Evolutionary conservation across 2,329 filamentous ascomycete genomes (phyloP).

Genomic region (Madurella fahalii): DNA sequence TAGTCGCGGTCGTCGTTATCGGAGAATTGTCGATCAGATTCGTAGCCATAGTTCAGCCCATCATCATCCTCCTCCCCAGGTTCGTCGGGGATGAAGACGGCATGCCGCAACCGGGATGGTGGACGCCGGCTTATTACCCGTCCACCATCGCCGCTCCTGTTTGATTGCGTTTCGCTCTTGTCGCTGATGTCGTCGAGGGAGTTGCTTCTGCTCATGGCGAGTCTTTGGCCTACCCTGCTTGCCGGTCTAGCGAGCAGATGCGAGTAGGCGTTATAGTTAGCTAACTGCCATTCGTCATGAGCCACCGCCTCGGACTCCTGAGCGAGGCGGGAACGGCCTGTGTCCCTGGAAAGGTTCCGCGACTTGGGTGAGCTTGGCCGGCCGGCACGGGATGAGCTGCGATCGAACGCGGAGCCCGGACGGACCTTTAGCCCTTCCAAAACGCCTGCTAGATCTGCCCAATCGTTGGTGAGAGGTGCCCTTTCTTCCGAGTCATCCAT

Average conservation of each 20-base stretch:
- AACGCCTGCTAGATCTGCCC: constrained; percentile 13
- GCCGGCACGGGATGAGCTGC: constrained; percentile 1
- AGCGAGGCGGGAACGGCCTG: constrained; percentile 1
- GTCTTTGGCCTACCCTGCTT: not conserved
- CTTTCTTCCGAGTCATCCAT: not conserved
- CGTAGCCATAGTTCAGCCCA: not conserved
- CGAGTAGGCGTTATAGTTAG: not conserved
- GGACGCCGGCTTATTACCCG: not conserved
- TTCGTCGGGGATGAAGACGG: not conserved
- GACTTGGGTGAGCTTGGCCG: constrained; percentile 22
- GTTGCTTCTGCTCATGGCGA: not conserved
- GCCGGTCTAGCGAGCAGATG: not conserved
- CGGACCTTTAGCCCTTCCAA: constrained; percentile 12
- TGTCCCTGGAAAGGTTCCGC: constrained; percentile 14
- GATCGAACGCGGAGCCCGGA: constrained; percentile 12
- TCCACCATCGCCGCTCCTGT: not conserved
- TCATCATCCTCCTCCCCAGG: not conserved
- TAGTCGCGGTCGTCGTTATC: not conserved
- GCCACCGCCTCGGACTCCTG: constrained; percentile 3
- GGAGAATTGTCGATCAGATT: not conserved
- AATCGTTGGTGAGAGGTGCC: not conserved
- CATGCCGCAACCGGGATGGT: constrained; percentile 7
- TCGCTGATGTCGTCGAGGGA: not conserved
- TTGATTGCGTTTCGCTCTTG: not conserved
- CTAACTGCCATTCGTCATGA: constrained; percentile 2